Evolutionary conservation across 192 early-diverging fungal species (phyloP).

Genomic region (Linnemannia schmuckeri): DNA sequence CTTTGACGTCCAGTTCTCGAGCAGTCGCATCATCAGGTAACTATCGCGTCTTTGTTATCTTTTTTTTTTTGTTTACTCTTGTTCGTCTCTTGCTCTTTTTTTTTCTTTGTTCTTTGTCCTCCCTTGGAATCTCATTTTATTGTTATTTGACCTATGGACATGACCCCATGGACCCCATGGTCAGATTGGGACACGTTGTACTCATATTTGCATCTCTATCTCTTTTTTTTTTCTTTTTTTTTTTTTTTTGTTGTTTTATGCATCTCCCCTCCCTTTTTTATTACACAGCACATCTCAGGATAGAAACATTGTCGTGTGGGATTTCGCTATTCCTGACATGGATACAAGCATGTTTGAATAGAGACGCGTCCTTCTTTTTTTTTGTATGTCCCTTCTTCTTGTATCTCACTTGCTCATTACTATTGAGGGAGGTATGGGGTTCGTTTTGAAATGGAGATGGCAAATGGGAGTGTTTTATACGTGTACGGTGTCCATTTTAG

Average conservation of each 20-base stretch:
- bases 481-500: neutral
- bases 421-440: neutral
- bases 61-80: neutral
- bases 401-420: neutral
- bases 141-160: neutral
- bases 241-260: neutral
- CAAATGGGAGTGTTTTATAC: neutral
- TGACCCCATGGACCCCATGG: neutral
- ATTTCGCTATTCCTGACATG: slow-evolving; percentile 24
- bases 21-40: slow-evolving; percentile 83
- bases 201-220: neutral
- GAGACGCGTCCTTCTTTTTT: neutral
- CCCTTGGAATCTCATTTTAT: neutral
- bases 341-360: slow-evolving; percentile 32
- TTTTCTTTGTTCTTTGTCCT: neutral
- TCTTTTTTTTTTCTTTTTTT: no score
- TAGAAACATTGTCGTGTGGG: slow-evolving; percentile 44
- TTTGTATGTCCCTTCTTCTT: neutral
- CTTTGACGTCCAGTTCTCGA: slow-evolving; percentile 93
- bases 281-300: slow-evolving; percentile 39
- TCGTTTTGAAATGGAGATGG: neutral
- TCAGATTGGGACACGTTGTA: neutral
- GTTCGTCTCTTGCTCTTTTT: neutral
- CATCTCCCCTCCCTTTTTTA: neutral
- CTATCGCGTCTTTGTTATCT: neutral